Evolutionary conservation across 352 stramenopile genomes (phyloP).

Genomic region (Globisporangium rhizosaccharum): DNA sequence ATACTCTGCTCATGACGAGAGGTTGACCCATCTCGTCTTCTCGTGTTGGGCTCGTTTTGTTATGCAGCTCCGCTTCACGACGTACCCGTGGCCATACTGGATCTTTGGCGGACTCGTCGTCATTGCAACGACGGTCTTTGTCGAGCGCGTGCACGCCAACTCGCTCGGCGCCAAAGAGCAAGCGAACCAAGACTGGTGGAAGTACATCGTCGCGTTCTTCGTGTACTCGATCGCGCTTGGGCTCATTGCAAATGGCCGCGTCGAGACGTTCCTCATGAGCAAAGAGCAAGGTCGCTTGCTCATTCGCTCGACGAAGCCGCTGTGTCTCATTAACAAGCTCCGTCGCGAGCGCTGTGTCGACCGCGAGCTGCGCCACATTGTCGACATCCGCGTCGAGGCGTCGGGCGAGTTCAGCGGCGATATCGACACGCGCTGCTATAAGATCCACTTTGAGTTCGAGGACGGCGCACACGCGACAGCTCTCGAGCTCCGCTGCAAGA

Average conservation of each 20-base stretch:
- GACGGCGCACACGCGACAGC: conserved; percentile 44
- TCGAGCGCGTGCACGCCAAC: conserved; percentile 40
- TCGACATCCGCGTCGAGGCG: conserved; percentile 58
- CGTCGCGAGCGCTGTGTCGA: conserved; percentile 36
- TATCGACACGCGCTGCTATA: conserved; percentile 62
- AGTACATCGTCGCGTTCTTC: conserved; percentile 52
- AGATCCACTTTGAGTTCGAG: conserved; percentile 71
- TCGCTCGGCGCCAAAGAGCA: conserved; percentile 11
- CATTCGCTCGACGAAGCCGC: conserved; percentile 45
- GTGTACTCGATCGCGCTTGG: conserved; percentile 41
- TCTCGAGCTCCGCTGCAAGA: conserved; percentile 57
- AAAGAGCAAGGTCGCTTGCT: conserved; percentile 29
- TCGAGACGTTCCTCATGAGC: conserved; percentile 62
- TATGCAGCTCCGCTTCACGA: conserved; percentile 43
- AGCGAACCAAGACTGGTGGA: conserved; percentile 41
- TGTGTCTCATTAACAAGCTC: conserved; percentile 32
- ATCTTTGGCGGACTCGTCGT: conserved; percentile 43
- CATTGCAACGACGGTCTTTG: conserved; percentile 49
- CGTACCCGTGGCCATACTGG: conserved; percentile 60
- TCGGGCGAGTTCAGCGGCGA: conserved; percentile 61
- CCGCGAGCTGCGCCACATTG: conserved; percentile 45
- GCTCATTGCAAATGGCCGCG: conserved; percentile 44
- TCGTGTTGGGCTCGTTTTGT: not conserved
- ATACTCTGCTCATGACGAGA: not conserved
- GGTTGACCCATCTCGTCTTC: conserved; percentile 1